A percentile compares a stretch with the other conserved stretches of the same genome.
Conservation (phyloP, 1,139 yeast genomes). For the Sugiyamaella pinicola region DNA sequence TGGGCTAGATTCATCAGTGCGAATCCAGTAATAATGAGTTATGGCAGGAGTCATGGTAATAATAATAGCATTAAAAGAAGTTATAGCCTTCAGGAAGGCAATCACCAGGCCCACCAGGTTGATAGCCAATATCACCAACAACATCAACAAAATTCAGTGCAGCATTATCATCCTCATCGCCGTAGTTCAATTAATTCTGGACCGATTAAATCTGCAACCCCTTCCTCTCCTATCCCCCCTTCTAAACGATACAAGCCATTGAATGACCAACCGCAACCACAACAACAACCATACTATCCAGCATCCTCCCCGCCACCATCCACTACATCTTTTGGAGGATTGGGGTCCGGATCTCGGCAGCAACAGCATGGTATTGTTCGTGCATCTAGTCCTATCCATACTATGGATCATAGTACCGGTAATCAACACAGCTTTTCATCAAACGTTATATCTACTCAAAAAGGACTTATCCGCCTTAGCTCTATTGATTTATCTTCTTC, state of each 20-base stretch:
- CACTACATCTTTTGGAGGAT: neutral
- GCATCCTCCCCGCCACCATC: slow-evolving; percentile 28
- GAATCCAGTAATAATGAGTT: neutral
- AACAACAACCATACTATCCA: slow-evolving; percentile 23
- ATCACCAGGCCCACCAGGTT: neutral
- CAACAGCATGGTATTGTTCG: slow-evolving; percentile 1
- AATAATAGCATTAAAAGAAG: neutral
- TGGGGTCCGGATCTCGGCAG: neutral
- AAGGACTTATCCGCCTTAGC: slow-evolving; percentile 11
- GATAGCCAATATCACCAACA: too few species aligned
- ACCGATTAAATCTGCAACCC: neutral
- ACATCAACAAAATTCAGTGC: too few species aligned
- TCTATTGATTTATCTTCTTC: slow-evolving; percentile 14
- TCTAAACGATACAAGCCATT: slow-evolving; percentile 24
- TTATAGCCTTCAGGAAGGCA: slow-evolving; percentile 2
- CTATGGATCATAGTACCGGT: neutral
- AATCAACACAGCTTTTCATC: slow-evolving; percentile 1
- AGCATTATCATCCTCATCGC: too few species aligned
- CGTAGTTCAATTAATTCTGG: neutral
- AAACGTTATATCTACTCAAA: slow-evolving; percentile 7
- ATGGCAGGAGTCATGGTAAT: neutral
- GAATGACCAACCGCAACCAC: slow-evolving; percentile 12
- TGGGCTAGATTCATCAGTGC: slow-evolving; percentile 27
- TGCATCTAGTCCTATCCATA: slow-evolving; percentile 12
- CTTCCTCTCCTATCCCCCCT: slow-evolving; percentile 8